Evolutionary conservation across 129 eudicot species (phyloP), one percentile per base, ranked within the genome.

Genomic region (Arctium lappa): DNA sequence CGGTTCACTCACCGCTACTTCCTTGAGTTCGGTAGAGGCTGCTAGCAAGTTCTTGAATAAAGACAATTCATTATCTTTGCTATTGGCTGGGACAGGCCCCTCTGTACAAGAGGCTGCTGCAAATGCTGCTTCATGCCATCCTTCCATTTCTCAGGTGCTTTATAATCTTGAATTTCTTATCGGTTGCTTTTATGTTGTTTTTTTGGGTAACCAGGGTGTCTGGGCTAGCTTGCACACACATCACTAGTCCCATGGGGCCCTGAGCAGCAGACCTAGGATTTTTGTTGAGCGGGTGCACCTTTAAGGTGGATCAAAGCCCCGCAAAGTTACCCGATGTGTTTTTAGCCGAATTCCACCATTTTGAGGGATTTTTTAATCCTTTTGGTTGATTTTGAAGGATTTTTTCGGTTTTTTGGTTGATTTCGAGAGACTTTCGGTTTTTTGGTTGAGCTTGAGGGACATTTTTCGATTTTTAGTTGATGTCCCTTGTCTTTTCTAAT

Each of bases 41-140:
- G 94, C 97, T 65, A 92, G 85, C 66, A 84, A 84, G 83, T 88
- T 80, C 40, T 83, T 94, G 79, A 75, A 91, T 37, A 82, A 88
- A 80, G 93, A 93, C 72, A 91, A 88, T 74, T 82, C 93, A 32
- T 78, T 95, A 69, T 93, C 97, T 50, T 73, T 95, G 82, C 86
- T 95, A 79, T 86, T 95, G 81, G 99, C 97, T 69, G 99, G 99
- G 38, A 83, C 97, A 46, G 99, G 97, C 76, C 88, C 97, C 34
- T 87, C 93, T 13, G 89, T 95, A 40, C 91, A 90, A 73, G 89
- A 90, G 74, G 99, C 99, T 82, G 98, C 94, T 84, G 75, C 86
- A 34, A 91, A 90, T 81, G 99, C 99, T 77, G 93, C 99, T 71
- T 88, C 97, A 18, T 92, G 90, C 65, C 99, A 95, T 86, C 90